A percentile compares a stretch with the other conserved stretches of the same genome.
Conservation (phyloP, 2,329 filamentous ascomycete genomes). For the Chaetoscypha palmicola region DNA sequence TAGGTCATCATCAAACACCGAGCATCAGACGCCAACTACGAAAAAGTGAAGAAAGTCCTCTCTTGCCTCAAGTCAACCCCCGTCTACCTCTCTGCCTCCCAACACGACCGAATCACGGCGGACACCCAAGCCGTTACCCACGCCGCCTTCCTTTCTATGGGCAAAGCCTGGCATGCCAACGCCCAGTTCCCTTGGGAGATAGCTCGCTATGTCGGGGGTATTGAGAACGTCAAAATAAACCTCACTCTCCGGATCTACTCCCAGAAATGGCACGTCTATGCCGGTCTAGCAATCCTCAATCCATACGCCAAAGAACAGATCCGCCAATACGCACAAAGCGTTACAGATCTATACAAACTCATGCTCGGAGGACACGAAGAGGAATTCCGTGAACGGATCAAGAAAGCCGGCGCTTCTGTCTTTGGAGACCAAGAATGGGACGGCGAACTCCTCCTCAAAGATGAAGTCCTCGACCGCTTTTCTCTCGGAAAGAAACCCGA, state of each 20-base stretch:
- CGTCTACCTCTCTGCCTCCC: constrained; percentile 77
- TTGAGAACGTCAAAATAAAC: constrained; percentile 99
- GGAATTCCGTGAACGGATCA: constrained; percentile 68
- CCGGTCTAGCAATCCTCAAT: constrained; percentile 92
- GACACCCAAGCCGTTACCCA: constrained; percentile 98
- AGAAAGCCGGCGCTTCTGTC: constrained; percentile 70
- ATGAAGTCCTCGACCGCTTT: constrained; percentile 82
- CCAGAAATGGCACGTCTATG: constrained; percentile 99
- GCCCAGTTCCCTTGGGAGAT: constrained; percentile 96
- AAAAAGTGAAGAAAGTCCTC: constrained; percentile 74
- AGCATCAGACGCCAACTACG: constrained; percentile 67
- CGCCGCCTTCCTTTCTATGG: constrained; percentile 95
- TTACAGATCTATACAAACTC: constrained; percentile 91
- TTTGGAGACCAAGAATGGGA: constrained; percentile 51
- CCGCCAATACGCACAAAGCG: constrained; percentile 83
- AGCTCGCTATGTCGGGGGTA: constrained; percentile 89
- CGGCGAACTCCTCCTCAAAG: constrained; percentile 61
- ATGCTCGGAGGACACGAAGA: constrained; percentile 81
- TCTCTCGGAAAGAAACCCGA: constrained; percentile 62
- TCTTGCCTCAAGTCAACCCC: constrained; percentile 78
- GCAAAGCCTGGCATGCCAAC: constrained; percentile 93
- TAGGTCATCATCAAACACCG: constrained; percentile 85
- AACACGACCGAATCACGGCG: constrained; percentile 95
- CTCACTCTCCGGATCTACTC: constrained; percentile 94
- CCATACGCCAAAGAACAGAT: constrained; percentile 89